Base-by-base conservation (phyloP, 306 rosid genomes). In the Cucurbita argyrosperma region DNA sequence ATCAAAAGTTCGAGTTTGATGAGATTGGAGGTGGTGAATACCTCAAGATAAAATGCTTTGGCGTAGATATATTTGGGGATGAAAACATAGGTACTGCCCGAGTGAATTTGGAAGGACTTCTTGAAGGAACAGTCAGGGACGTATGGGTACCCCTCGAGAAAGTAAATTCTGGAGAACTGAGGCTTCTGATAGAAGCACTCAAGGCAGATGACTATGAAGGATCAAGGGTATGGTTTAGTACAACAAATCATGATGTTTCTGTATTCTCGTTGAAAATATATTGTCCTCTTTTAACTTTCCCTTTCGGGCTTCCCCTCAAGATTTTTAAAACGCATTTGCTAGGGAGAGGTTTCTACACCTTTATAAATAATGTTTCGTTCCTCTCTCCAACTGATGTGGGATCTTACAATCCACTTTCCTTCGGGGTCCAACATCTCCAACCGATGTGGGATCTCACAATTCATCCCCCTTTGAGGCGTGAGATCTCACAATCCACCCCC, bases 91-190 rank as follows among this genome's bases (percentile, higher is more conserved):
- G 99, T 56, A 87, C 82, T 76, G 97, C 99, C 8, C 84, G 95
- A 39, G 99, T 95, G 60, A 95, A 91, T 85, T 82, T 95, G 85
- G 99, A 95, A 89, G 99, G 99, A 55, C 81, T 95, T 45, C 74
- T 58, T 15, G 97, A 88, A 6, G 95, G 96, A 26, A 80, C 78
- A 0, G 57, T 72, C 74, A 77, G 91, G 91, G 96, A 95, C 78
- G 96, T 89, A 21, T 95, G 99, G 96, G 72, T 95, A 42, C 99
- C 99, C 72, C 91, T 95, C 43, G 99, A 95, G 81, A 84, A 88
- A 83, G 97, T 84, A 72, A 91, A 83, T 60, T 95, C 96, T 0
- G 99, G 99, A 80, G 99, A 95, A 80, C 68, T 95, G 57, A 84
- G 96, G 82, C 96, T 95, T 82, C 81, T 85, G 80, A 86, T 95